A percentile compares a stretch with the other conserved stretches of the same genome.
Conservation (phyloP, 495 filamentous ascomycete species). For the Pseudomonodictys pantanalensis region DNA sequence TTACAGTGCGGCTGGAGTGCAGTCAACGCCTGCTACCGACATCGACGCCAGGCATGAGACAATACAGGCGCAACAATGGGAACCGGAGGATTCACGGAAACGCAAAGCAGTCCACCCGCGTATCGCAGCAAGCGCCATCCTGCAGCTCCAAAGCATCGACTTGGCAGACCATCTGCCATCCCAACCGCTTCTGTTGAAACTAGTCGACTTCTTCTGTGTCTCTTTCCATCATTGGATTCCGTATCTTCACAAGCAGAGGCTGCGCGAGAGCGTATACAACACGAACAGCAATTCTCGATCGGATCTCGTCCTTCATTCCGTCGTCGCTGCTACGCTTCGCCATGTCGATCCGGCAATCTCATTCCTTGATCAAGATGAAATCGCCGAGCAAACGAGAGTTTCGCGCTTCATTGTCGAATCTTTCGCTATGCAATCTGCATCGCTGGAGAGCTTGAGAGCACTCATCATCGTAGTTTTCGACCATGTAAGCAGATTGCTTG, state of each 20-base stretch:
- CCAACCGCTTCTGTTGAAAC: slow-evolving; percentile 3
- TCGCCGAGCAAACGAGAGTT: not conserved
- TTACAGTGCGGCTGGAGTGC: no score
- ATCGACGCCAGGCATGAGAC: no score
- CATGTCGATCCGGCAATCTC: not conserved
- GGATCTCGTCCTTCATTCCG: not conserved
- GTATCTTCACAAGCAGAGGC: slow-evolving; percentile 7
- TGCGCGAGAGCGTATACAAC: not conserved
- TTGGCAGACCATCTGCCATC: slow-evolving; percentile 4
- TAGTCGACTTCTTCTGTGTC: slow-evolving; percentile 9
- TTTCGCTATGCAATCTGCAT: slow-evolving; percentile 1
- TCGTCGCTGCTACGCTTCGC: slow-evolving; percentile 3
- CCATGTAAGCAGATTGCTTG: not conserved
- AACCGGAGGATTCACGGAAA: not conserved
- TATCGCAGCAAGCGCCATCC: not conserved
- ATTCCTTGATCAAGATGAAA: slow-evolving; percentile 9
- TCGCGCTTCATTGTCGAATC: slow-evolving; percentile 10
- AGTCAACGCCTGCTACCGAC: no score
- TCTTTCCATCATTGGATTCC: slow-evolving; percentile 17
- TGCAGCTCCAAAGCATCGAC: not conserved
- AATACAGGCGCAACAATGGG: no score
- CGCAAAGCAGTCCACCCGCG: not conserved
- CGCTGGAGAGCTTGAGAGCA: slow-evolving; percentile 1
- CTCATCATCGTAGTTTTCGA: slow-evolving; percentile 12
- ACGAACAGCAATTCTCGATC: no score